phyloP scores from a whole-genome alignment of 257 asterid species.

The Eucommia ulmoides region DNA sequence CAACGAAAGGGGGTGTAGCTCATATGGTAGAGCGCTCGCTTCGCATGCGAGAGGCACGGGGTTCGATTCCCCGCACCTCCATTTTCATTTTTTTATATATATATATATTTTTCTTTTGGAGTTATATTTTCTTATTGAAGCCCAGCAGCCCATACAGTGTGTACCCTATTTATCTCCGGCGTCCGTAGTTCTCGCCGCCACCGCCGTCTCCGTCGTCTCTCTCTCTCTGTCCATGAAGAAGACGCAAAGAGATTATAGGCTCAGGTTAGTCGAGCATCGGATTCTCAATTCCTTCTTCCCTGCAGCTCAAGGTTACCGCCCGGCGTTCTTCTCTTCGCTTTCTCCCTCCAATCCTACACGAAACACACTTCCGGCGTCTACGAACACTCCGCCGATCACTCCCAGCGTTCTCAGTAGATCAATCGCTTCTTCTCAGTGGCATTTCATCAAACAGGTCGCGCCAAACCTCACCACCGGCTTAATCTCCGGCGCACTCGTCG shows the following conservation, averaged over 20 bases:
- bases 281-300: slow-evolving; percentile 1
- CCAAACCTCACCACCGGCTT: slow-evolving; percentile 22
- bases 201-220: too few species aligned
- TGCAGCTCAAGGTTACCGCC: slow-evolving; percentile 3
- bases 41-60: slow-evolving; percentile 4
- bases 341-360: slow-evolving; percentile 3
- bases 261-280: too few species aligned
- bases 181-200: too few species aligned
- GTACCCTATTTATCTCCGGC: too few species aligned
- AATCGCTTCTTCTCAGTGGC: slow-evolving; percentile 42
- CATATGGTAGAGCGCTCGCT: slow-evolving; percentile 3
- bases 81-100: too few species aligned
- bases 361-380: background rate
- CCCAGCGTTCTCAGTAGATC: slow-evolving; percentile 6
- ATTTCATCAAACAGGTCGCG: slow-evolving; percentile 39
- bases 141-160: too few species aligned
- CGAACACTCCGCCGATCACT: slow-evolving; percentile 6
- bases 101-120: too few species aligned
- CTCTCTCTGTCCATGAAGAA: too few species aligned
- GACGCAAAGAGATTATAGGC: too few species aligned
- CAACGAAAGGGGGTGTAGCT: slow-evolving; percentile 3
- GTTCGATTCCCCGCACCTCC: slow-evolving; percentile 4
- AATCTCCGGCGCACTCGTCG: slow-evolving; percentile 24
- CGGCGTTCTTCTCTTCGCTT: slow-evolving; percentile 8
- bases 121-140: too few species aligned